Evolutionary conservation across 768 basidiomycete species (phyloP).

Genomic region (Myochromella boudieri): DNA sequence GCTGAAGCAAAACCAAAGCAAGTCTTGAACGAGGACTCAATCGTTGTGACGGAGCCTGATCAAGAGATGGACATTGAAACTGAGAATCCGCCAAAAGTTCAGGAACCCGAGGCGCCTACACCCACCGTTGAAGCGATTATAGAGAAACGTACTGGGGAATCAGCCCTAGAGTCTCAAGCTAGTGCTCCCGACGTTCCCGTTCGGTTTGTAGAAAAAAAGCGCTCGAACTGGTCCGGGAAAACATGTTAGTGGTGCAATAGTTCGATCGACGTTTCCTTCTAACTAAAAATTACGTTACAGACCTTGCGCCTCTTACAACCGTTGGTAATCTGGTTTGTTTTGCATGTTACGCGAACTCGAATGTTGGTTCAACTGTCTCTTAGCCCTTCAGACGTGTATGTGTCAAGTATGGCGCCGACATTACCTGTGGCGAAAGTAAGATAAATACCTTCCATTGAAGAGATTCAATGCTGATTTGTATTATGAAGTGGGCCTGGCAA

Average conservation of each 20-base stretch:
- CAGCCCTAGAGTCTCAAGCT: constrained; percentile 27
- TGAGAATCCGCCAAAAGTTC: neutral
- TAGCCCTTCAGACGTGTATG: constrained; percentile 94
- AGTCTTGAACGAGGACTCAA: constrained; percentile 16
- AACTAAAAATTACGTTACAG: constrained; percentile 14
- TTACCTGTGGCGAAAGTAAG: constrained; percentile 92
- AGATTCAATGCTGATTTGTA: neutral
- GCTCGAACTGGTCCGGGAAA: constrained; percentile 83
- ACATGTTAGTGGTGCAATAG: constrained; percentile 56
- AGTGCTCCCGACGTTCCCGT: constrained; percentile 71
- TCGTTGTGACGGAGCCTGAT: constrained; percentile 39
- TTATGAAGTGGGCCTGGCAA: constrained; percentile 82
- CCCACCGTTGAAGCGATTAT: constrained; percentile 20
- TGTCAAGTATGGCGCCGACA: constrained; percentile 84
- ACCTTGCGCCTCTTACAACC: constrained; percentile 78
- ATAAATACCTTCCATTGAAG: neutral
- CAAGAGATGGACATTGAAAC: constrained; percentile 30
- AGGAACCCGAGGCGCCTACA: neutral
- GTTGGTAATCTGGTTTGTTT: constrained; percentile 84
- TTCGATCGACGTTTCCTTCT: neutral
- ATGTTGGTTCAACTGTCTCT: neutral
- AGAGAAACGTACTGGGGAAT: constrained; percentile 34
- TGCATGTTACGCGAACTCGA: neutral
- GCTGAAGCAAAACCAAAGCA: constrained; percentile 12
- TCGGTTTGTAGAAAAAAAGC: constrained; percentile 81